phyloP scores from a whole-genome alignment of 345 rosid species.

The Limnanthes douglasii region DNA sequence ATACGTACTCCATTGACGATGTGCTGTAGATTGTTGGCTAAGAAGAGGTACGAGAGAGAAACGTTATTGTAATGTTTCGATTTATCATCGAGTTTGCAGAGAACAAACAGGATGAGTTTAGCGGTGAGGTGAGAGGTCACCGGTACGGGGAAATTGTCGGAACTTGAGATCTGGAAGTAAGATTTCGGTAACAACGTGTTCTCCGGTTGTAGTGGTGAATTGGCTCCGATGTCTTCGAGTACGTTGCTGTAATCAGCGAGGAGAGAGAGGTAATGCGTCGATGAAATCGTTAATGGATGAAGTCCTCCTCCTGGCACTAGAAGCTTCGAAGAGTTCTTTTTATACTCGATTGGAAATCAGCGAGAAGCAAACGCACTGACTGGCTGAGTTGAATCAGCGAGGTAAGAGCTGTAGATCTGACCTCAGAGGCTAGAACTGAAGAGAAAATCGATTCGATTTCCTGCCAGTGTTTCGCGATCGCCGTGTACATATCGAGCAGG shows the following conservation, averaged over 20 bases:
- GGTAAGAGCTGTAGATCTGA: constrained; percentile 20
- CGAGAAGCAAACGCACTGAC: constrained; percentile 23
- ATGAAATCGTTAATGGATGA: constrained; percentile 53
- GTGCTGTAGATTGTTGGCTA: constrained; percentile 81
- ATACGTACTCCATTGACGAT: constrained; percentile 43
- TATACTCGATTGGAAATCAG: constrained; percentile 48
- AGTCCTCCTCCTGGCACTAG: constrained; percentile 45
- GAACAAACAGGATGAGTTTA: constrained; percentile 55
- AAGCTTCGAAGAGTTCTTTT: constrained; percentile 31
- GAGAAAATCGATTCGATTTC: constrained; percentile 39
- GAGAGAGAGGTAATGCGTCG: constrained; percentile 48
- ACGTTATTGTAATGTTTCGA: constrained; percentile 62
- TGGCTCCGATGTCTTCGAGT: constrained; percentile 30
- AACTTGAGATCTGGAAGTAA: constrained; percentile 14
- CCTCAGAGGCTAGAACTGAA: constrained; percentile 21
- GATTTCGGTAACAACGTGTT: constrained; percentile 20
- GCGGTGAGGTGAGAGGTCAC: constrained; percentile 22
- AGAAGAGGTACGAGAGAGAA: constrained; percentile 62
- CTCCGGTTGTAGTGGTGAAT: too few relatives aligned
- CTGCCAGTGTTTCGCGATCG: constrained; percentile 27
- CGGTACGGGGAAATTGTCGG: constrained; percentile 15
- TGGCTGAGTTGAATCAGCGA: constrained; percentile 35
- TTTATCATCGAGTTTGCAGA: constrained; percentile 73
- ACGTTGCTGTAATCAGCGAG: constrained; percentile 36
- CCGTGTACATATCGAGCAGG: constrained; percentile 46